Base-by-base conservation (phyloP, 1,139 yeast genomes). In the Petasospora fabianii region DNA sequence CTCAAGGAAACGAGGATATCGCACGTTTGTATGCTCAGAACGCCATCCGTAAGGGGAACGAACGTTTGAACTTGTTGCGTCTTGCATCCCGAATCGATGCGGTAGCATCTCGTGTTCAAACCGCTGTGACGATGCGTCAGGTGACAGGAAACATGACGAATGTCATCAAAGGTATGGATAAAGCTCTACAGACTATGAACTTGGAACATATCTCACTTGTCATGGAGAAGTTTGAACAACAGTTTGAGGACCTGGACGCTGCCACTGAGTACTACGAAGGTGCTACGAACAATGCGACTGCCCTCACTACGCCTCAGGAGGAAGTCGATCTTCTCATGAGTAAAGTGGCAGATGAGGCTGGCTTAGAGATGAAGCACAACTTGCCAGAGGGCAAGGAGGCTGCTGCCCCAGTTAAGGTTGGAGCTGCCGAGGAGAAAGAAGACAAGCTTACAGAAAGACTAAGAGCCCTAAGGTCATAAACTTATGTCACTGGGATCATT, bases 331-430 rank as follows among this genome's bases (percentile, higher is more conserved):
- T 84, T 45, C 69, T 94, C 56, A 77, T 94, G 85, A 88, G 74
- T 56, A 90, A 86, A 62, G 92, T 94, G 24, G 98, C 98, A 0
- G 99, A 94, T 59, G 98, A 92, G 60, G 97, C 97, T 1, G 98
- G 98, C 3, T 69, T 94, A 35, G 98, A 94, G 59, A 71, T 92
- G 70, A 83, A 83, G 55, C 97, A 90, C 55, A 84, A 75, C 68
- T 75, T 55, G 47, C 68, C 64, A 21, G 64, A 56, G 33, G 42
- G 42, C 12, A 65, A 61, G 17, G 46, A 56, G 32, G 54, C 42
- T 26, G 51, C 24, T 39, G 52, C 39, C 27, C 59, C 54, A 9
- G 51, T 60, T 18, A 64, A 73, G 13, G 72, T 74, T 1, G 70
- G 68, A 6, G 68, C 74, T 8, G 68, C 74, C 31, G 95, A 84